These are phyloP conservation scores for Ophiostoma ulmi DNA, from an alignment of 2,329 filamentous ascomycete species.

Conservation along the genomic window DNA sequence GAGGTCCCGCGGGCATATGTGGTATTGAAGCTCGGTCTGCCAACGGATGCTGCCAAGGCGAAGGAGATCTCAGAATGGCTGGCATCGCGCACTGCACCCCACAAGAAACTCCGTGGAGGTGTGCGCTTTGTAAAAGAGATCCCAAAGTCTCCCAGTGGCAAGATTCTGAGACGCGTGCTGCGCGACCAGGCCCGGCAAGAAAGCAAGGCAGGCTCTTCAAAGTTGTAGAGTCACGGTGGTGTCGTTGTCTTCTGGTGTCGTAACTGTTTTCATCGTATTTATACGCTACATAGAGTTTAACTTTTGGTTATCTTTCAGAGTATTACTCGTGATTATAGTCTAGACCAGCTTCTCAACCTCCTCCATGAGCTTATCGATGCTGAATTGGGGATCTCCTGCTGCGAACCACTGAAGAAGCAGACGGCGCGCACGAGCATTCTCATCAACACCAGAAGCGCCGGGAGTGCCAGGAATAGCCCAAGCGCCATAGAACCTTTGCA, in stretches of 20 bases:
- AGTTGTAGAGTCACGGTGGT: constrained; percentile 34
- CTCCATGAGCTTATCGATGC: constrained; percentile 76
- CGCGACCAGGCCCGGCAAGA: constrained; percentile 39
- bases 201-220: constrained; percentile 37
- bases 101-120: constrained; percentile 66
- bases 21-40: constrained; percentile 43
- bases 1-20: constrained; percentile 65
- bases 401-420: constrained; percentile 77
- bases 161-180: constrained; percentile 44
- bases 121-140: constrained; percentile 63
- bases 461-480: constrained; percentile 41
- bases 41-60: constrained; percentile 34
- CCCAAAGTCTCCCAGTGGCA: constrained; percentile 62
- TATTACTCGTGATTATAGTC: neutral
- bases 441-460: constrained; percentile 39
- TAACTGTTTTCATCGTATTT: neutral
- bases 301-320: neutral
- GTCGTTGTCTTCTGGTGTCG: neutral
- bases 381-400: constrained; percentile 71
- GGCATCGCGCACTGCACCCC: constrained; percentile 37
- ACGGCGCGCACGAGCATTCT: constrained; percentile 58
- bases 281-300: neutral
- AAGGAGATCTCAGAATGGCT: constrained; percentile 39
- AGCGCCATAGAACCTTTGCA: constrained; percentile 88
- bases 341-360: constrained; percentile 76